Conservation (phyloP, 768 basidiomycete genomes). For the Trametes punicea region DNA sequence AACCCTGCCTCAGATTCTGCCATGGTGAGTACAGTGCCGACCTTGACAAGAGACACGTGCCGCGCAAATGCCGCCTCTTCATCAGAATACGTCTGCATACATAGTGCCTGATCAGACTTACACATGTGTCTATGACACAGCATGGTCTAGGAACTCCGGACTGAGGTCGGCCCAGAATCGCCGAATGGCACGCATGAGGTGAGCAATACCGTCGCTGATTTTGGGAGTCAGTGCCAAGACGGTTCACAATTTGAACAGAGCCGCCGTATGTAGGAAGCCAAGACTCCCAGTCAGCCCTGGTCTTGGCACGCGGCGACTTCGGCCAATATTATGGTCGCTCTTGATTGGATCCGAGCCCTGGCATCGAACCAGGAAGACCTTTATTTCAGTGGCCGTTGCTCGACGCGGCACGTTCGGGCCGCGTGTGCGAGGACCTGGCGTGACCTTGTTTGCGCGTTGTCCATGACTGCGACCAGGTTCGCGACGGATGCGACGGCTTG, state of each 20-base stretch:
- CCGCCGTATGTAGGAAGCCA: neutral
- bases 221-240: neutral
- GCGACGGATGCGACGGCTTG: neutral
- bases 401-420: slow-evolving; percentile 3
- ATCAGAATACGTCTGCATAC: neutral
- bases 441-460: slow-evolving; percentile 4
- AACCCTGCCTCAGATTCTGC: neutral
- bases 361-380: neutral
- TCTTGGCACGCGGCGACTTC: neutral
- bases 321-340: neutral
- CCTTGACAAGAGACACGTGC: neutral
- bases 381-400: neutral
- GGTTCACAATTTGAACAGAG: neutral
- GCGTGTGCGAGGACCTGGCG: neutral
- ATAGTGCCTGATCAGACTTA: neutral
- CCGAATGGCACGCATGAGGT: neutral
- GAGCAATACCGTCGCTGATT: neutral
- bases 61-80: neutral
- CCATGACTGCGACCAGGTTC: slow-evolving; percentile 3
- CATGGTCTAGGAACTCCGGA: neutral
- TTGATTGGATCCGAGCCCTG: neutral
- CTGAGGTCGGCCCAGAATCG: neutral
- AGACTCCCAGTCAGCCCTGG: neutral
- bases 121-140: neutral
- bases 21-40: neutral